Percentiles rank a stretch among this genome's conserved stretches.
Conservation (phyloP, 2,329 filamentous ascomycete species). For the Nannizziopsis arthrosporioides region DNA sequence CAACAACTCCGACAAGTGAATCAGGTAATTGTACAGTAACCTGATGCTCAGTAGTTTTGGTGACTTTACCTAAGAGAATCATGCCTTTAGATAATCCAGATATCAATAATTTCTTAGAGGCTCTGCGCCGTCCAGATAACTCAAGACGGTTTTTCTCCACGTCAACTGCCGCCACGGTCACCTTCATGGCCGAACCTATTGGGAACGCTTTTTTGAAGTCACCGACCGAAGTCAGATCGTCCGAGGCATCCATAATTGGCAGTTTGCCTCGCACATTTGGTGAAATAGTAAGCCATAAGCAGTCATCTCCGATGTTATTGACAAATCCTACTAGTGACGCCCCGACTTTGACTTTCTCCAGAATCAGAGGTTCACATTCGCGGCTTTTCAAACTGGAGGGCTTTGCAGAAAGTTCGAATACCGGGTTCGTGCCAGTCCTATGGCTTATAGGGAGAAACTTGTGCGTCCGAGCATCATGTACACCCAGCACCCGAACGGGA, state of each 20-base stretch:
- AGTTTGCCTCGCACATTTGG: slow-evolving; percentile 79
- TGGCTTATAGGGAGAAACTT: slow-evolving; percentile 86
- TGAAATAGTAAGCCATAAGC: slow-evolving; percentile 81
- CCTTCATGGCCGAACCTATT: slow-evolving; percentile 74
- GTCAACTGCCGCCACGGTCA: slow-evolving; percentile 66
- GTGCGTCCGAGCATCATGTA: slow-evolving; percentile 83
- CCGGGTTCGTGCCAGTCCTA: slow-evolving; percentile 60
- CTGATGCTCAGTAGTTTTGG: slow-evolving; percentile 72
- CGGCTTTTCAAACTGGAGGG: slow-evolving; percentile 43
- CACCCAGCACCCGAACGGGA: slow-evolving; percentile 65
- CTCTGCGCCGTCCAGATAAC: slow-evolving; percentile 61
- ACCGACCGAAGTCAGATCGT: slow-evolving; percentile 68
- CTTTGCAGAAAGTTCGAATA: slow-evolving; percentile 81
- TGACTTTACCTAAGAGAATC: slow-evolving; percentile 71
- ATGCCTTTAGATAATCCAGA: slow-evolving; percentile 63
- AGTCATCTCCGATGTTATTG: slow-evolving; percentile 73
- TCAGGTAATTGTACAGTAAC: slow-evolving; percentile 79
- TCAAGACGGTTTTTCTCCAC: slow-evolving; percentile 63
- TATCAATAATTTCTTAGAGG: slow-evolving; percentile 52
- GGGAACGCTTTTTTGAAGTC: slow-evolving; percentile 73
- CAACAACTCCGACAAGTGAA: slow-evolving; percentile 63
- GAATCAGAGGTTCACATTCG: slow-evolving; percentile 52
- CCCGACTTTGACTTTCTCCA: slow-evolving; percentile 62
- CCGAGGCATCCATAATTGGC: slow-evolving; percentile 68
- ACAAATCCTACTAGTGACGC: slow-evolving; percentile 70